A percentile compares a stretch with the other conserved stretches of the same genome.
Conservation (phyloP, 345 rosid genomes). For the Populus pruinosa region DNA sequence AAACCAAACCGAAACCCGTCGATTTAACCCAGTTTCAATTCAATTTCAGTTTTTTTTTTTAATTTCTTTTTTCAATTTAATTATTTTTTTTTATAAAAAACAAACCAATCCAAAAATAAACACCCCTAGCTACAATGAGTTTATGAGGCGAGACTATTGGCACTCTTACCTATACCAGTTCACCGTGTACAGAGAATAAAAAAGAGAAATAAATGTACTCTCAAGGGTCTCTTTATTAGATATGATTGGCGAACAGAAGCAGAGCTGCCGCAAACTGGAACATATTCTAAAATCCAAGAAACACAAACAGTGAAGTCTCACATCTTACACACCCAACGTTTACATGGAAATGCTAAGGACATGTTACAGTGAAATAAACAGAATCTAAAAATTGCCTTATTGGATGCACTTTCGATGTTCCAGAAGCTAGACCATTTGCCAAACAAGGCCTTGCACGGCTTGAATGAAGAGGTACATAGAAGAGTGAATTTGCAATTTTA, state of each 20-base stretch:
- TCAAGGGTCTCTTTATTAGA: neutral
- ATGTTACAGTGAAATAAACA: constrained; percentile 25
- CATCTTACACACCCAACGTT: neutral
- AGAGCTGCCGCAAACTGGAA: neutral
- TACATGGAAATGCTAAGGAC: constrained; percentile 12
- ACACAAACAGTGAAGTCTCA: neutral
- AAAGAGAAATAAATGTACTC: neutral
- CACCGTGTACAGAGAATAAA: no score
- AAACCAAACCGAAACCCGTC: no score
- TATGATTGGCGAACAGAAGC: neutral
- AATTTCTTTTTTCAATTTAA: no score
- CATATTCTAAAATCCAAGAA: neutral
- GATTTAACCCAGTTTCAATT: no score
- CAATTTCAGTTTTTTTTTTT: no score
- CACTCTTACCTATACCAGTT: no score
- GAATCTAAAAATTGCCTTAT: constrained; percentile 23
- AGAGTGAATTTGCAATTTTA: constrained; percentile 26
- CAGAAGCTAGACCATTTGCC: constrained; percentile 9
- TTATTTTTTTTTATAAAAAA: no score
- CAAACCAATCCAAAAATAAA: no score
- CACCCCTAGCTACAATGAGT: no score
- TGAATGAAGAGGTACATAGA: constrained; percentile 9
- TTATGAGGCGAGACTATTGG: no score
- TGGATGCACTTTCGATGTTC: constrained; percentile 25
- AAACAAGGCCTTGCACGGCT: constrained; percentile 9